A percentile compares a stretch with the other conserved stretches of the same genome.
Evolutionary conservation across 2,329 filamentous ascomycete species (phyloP).

Genomic region (Scleromitrula shiraiana): DNA sequence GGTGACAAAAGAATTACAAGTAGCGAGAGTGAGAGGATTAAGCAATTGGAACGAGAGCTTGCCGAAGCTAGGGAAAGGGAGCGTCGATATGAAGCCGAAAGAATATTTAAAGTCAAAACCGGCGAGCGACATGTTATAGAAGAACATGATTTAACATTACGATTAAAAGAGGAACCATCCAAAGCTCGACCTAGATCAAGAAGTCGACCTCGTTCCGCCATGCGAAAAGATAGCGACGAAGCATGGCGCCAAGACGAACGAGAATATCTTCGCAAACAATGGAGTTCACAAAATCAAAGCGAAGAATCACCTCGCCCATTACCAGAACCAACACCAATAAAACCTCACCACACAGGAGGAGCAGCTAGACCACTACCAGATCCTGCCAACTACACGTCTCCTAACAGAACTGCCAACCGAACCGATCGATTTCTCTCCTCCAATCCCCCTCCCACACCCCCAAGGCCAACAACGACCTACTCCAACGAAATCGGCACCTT

Average conservation of each 20-base stretch:
- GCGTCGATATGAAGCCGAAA: slow-evolving; percentile 52
- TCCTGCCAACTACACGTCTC: slow-evolving; percentile 25
- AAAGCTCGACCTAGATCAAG: slow-evolving; percentile 22
- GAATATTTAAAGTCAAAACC: slow-evolving; percentile 38
- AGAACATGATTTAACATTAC: slow-evolving; percentile 24
- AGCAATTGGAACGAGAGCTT: slow-evolving; percentile 69
- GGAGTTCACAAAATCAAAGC: slow-evolving; percentile 19
- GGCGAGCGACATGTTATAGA: slow-evolving; percentile 21
- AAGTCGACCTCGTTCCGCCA: slow-evolving; percentile 22
- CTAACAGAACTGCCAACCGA: slow-evolving; percentile 30
- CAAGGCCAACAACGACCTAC: slow-evolving; percentile 33
- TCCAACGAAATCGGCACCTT: slow-evolving; percentile 34
- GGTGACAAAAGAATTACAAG: slow-evolving; percentile 31
- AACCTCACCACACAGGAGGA: slow-evolving; percentile 27
- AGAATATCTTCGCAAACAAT: slow-evolving; percentile 42
- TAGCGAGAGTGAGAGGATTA: slow-evolving; percentile 60
- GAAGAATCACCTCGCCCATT: slow-evolving; percentile 26
- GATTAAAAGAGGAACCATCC: slow-evolving; percentile 23
- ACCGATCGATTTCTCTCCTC: slow-evolving; percentile 42
- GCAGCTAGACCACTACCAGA: slow-evolving; percentile 33
- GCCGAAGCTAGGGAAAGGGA: slow-evolving; percentile 61
- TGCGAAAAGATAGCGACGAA: slow-evolving; percentile 32
- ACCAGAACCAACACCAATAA: slow-evolving; percentile 26
- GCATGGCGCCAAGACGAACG: slow-evolving; percentile 43
- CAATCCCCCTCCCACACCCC: slow-evolving; percentile 36